Evolutionary conservation across 108 stramenopile species (phyloP), one percentile per base, ranked within the genome.

Genomic region (Cylindrotheca fusiformis): DNA sequence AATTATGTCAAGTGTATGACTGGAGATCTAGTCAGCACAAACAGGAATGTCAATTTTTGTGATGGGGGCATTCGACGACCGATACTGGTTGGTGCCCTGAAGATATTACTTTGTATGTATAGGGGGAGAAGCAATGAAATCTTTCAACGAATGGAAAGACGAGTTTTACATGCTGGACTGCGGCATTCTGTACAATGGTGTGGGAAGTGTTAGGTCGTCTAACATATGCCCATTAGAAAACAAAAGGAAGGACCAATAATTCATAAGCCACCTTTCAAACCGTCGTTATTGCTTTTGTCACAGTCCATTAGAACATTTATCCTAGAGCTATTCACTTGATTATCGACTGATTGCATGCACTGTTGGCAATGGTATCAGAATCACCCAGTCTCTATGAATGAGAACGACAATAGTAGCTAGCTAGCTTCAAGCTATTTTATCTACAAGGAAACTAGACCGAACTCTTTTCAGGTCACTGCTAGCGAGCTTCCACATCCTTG

Each of bases 21-120:
- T 94, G 93, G 93, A 74, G 93, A 66, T 85, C 83, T n/a, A 87
- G 86, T 48, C 82, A 81, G 52, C 90, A 94, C 74, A 94, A 94
- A 65, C 83, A 74, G 67, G 93, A 88, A 50, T 94, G 93, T 41
- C 89, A 85, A 47, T 93, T 86, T 74, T 74, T 93, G 65, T 86
- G 58, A 80, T 20, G 28, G 29, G 61, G 60, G 32, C 47, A 60
- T 48, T 60, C 46, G 46, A 47, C 46, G 48, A 41, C 14, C 36
- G 47, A 21, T 48, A 28, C 5, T 48, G 47, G 60, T 33, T 48
- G 60, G 60, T 60, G 36, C 32, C 24, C 60, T 12, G 46, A 27
- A n/a, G n/a, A n/a, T n/a, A n/a, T n/a, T n/a, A n/a, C n/a, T n/a
- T n/a, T 23, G 25, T 36, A 19, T 60, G 47, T 60, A 2, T 18